A percentile compares a stretch with the other conserved stretches of the same genome.
These are phyloP conservation scores for Saccharomycopsis fodiens DNA, from an alignment of 805 yeast genomes.

Conservation along the genomic window DNA sequence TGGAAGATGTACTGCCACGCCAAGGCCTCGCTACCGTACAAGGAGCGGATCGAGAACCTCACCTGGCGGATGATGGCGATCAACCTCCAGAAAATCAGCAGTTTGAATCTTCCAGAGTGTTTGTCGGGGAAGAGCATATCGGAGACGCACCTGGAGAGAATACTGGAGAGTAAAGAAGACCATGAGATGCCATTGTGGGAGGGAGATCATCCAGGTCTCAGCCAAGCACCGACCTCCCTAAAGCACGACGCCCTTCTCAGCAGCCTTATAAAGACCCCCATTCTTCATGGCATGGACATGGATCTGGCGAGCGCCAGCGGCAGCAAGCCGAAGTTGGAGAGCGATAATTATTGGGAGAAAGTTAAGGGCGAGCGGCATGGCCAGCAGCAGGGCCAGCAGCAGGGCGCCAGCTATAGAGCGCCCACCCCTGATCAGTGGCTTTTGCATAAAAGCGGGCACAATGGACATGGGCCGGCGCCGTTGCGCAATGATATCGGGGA, in stretches of 20 bases:
- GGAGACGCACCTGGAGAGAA: not conserved
- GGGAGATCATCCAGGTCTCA: not conserved
- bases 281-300: conserved; percentile 16
- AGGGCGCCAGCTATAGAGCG: not conserved
- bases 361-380: not conserved
- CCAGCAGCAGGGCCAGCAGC: not conserved
- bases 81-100: not conserved
- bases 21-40: conserved; percentile 64
- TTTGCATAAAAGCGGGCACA: conserved; percentile 1
- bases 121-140: not conserved
- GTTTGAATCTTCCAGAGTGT: not conserved
- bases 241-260: conserved; percentile 14
- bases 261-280: conserved; percentile 19
- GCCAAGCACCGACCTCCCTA: not conserved
- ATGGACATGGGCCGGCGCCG: not conserved
- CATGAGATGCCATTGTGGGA: conserved; percentile 11
- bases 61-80: conserved; percentile 84
- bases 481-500: not conserved
- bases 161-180: not conserved
- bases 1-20: conserved; percentile 84
- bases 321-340: not conserved
- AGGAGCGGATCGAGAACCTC: conserved; percentile 70
- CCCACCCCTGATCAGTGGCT: not conserved
- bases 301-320: not conserved
- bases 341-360: not conserved